Percentiles rank a stretch among this genome's conserved stretches.
Evolutionary conservation across 2,329 filamentous ascomycete species (phyloP).

Genomic region (Triangularia setosa): DNA sequence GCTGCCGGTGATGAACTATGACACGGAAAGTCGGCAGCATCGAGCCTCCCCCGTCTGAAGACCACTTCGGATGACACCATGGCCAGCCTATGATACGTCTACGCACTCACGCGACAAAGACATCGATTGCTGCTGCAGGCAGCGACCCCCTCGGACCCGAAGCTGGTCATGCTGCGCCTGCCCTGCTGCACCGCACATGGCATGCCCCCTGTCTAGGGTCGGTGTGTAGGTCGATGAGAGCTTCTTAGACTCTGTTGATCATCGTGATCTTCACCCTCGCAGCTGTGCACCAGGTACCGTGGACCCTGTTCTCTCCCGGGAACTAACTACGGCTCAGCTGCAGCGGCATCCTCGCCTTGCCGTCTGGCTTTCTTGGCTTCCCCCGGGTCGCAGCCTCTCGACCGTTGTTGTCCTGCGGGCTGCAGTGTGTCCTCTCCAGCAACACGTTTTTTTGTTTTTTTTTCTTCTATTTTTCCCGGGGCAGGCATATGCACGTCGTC

Average conservation of each 20-base stretch:
- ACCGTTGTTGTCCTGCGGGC: neutral
- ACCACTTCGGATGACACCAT: neutral
- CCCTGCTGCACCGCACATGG: neutral
- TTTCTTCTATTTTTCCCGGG: neutral
- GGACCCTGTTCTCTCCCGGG: constrained; percentile 11
- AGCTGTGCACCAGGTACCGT: constrained; percentile 5
- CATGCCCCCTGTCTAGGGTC: constrained; percentile 1
- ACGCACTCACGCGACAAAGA: neutral
- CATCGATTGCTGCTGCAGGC: neutral
- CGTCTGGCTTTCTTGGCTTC: neutral
- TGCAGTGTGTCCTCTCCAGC: neutral
- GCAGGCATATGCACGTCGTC: constrained; percentile 2
- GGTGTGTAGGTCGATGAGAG: constrained; percentile 4
- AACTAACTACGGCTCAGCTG: constrained; percentile 14
- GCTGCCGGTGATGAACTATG: neutral
- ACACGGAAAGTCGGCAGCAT: neutral
- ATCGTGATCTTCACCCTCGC: constrained; percentile 11
- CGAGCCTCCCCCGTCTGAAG: neutral
- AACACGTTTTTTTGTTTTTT: constrained; percentile 2
- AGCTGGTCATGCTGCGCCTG: neutral
- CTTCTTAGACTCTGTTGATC: constrained; percentile 5
- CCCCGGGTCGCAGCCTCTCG: neutral
- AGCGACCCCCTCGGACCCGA: constrained; percentile 7
- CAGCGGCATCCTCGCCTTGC: constrained; percentile 14
- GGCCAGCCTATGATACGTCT: neutral